These are phyloP conservation scores for Ascochyta fabae DNA, from an alignment of 2,329 filamentous ascomycete genomes.

Conservation along the genomic window DNA sequence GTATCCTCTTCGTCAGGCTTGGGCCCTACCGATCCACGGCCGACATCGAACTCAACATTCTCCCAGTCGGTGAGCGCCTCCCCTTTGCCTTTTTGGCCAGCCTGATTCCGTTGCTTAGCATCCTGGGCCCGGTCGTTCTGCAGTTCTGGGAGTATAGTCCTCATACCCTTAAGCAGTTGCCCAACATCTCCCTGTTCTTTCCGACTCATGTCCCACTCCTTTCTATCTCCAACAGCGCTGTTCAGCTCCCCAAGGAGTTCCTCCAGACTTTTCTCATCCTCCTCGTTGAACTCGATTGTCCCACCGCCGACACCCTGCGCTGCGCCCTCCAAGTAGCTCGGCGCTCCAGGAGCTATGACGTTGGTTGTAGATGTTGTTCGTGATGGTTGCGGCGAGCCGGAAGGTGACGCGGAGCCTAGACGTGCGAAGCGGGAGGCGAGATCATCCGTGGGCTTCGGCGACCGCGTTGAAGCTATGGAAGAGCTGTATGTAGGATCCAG, in stretches of 20 bases:
- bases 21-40: conserved; percentile 25
- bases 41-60: conserved; percentile 42
- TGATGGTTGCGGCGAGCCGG: conserved; percentile 34
- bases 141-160: conserved; percentile 47
- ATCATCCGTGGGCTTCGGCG: conserved; percentile 35
- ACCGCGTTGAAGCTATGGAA: conserved; percentile 21
- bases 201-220: conserved; percentile 50
- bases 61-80: conserved; percentile 40
- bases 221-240: conserved; percentile 32
- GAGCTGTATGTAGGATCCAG: conserved; percentile 35
- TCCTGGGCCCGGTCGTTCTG: conserved; percentile 24
- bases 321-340: conserved; percentile 42
- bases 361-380: conserved; percentile 28
- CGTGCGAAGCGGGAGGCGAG: conserved; percentile 49
- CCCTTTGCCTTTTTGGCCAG: conserved; percentile 5
- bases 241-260: conserved; percentile 54
- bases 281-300: conserved; percentile 40
- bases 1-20: conserved; percentile 25
- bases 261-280: conserved; percentile 56
- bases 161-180: conserved; percentile 51
- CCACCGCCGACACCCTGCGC: conserved; percentile 38
- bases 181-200: conserved; percentile 52
- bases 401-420: conserved; percentile 41
- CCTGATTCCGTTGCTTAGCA: not conserved
- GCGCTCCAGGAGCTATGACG: conserved; percentile 40